phyloP scores from a whole-genome alignment of 805 yeast genomes.

The Ogataea henricii region DNA sequence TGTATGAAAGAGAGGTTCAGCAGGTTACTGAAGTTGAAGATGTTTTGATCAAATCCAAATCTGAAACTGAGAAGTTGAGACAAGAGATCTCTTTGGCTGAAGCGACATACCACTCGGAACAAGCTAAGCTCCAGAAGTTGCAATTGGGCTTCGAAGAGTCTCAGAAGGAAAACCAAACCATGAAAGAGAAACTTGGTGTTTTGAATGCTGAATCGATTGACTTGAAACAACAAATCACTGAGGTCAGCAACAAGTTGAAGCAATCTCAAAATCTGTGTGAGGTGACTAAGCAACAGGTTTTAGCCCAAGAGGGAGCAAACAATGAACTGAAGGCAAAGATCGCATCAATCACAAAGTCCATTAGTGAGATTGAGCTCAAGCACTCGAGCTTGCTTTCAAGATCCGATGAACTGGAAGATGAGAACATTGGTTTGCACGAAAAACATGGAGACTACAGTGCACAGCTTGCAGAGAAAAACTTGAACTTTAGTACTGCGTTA shows the following conservation, averaged over 20 bases:
- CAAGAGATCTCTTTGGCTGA: constrained; percentile 76
- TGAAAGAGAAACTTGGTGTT: constrained; percentile 68
- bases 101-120: constrained; percentile 73
- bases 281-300: constrained; percentile 70
- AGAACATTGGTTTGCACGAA: constrained; percentile 44
- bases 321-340: constrained; percentile 37
- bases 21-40: constrained; percentile 74
- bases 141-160: constrained; percentile 62
- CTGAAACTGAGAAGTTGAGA: constrained; percentile 68
- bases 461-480: constrained; percentile 34
- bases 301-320: constrained; percentile 52
- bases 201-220: constrained; percentile 68
- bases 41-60: constrained; percentile 55
- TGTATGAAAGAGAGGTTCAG: constrained; percentile 77
- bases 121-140: constrained; percentile 60
- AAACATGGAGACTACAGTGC: constrained; percentile 34
- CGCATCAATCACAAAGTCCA: constrained; percentile 25
- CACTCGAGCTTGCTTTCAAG: constrained; percentile 26
- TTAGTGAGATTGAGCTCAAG: constrained; percentile 30
- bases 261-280: constrained; percentile 64
- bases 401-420: constrained; percentile 36
- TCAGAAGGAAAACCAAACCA: constrained; percentile 63
- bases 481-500: constrained; percentile 32
- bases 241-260: constrained; percentile 53
- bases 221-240: constrained; percentile 56